Conservation (phyloP, 306 rosid species). For the Casuarina glauca region DNA sequence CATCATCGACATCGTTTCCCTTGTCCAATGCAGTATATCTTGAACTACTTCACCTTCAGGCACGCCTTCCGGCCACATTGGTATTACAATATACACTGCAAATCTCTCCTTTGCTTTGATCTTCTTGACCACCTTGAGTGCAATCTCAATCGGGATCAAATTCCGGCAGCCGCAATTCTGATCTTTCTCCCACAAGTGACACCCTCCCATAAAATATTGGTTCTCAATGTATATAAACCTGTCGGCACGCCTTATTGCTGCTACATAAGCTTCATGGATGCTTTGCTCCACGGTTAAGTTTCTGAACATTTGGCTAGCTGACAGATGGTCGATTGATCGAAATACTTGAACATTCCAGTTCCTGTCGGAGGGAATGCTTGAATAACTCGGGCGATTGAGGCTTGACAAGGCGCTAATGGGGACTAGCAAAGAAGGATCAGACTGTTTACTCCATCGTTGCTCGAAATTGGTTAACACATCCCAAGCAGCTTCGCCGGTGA, state of each 20-base stretch:
- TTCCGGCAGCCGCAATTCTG: constrained; percentile 70
- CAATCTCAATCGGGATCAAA: constrained; percentile 86
- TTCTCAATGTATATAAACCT: constrained; percentile 89
- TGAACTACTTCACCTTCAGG: constrained; percentile 83
- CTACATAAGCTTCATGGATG: constrained; percentile 87
- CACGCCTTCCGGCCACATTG: constrained; percentile 98
- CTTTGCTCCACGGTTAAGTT: constrained; percentile 73
- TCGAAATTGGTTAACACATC: constrained; percentile 83
- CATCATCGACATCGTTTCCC: constrained; percentile 92
- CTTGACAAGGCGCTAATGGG: constrained; percentile 49
- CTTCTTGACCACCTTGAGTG: constrained; percentile 74
- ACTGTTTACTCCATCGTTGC: constrained; percentile 88
- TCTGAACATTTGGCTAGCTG: constrained; percentile 65
- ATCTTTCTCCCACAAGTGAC: constrained; percentile 80
- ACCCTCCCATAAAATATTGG: constrained; percentile 92
- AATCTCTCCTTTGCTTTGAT: constrained; percentile 80
- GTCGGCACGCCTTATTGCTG: constrained; percentile 82
- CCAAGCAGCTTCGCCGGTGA: constrained; percentile 85
- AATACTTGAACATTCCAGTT: constrained; percentile 89
- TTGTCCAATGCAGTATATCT: constrained; percentile 84
- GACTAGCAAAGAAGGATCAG: constrained; percentile 64
- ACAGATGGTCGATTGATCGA: constrained; percentile 77
- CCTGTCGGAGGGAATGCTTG: constrained; percentile 38
- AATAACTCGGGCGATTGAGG: constrained; percentile 39
- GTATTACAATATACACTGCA: constrained; percentile 80